phyloP scores from a whole-genome alignment of 768 basidiomycete genomes.

The Coprinellus micaceus region DNA sequence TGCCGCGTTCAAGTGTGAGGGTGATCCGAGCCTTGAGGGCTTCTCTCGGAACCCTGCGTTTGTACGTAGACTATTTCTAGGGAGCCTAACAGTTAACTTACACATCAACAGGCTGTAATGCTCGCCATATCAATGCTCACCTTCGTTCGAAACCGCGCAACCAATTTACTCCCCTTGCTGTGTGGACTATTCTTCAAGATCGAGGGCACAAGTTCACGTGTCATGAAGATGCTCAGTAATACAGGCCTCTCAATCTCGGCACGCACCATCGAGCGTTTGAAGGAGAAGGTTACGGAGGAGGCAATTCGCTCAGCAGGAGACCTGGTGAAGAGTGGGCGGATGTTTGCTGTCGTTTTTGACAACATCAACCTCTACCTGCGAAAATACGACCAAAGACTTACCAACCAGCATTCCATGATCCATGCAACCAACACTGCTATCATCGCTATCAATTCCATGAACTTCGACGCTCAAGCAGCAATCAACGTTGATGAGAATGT shows the following conservation, averaged over 20 bases:
- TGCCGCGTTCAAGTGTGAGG: slow-evolving; percentile 3
- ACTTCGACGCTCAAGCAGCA: slow-evolving; percentile 2
- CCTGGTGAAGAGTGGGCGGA: slow-evolving; percentile 18
- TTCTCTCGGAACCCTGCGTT: slow-evolving; percentile 22
- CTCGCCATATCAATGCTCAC: slow-evolving; percentile 19
- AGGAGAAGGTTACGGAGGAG: slow-evolving; percentile 23
- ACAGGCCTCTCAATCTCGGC: slow-evolving; percentile 24
- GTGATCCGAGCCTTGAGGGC: slow-evolving; percentile 10
- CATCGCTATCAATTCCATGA: background rate
- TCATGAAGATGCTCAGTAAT: slow-evolving; percentile 25
- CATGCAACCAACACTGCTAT: slow-evolving; percentile 21
- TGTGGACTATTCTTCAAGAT: slow-evolving; percentile 30
- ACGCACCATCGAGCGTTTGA: slow-evolving; percentile 23
- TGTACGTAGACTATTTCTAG: slow-evolving; percentile 12
- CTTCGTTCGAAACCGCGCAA: slow-evolving; percentile 24
- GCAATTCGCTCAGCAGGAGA: slow-evolving; percentile 19
- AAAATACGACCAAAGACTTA: slow-evolving; percentile 26
- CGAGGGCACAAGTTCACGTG: slow-evolving; percentile 25
- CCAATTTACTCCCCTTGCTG: slow-evolving; percentile 26
- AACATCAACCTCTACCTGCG: slow-evolving; percentile 32
- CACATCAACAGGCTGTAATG: background rate
- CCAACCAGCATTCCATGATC: slow-evolving; percentile 26
- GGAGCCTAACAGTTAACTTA: background rate
- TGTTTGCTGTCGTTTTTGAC: slow-evolving; percentile 24
- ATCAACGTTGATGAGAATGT: slow-evolving; percentile 14